Evolutionary conservation across 2,329 filamentous ascomycete species (phyloP).

Genomic region (Colletotrichum falcatum): DNA sequence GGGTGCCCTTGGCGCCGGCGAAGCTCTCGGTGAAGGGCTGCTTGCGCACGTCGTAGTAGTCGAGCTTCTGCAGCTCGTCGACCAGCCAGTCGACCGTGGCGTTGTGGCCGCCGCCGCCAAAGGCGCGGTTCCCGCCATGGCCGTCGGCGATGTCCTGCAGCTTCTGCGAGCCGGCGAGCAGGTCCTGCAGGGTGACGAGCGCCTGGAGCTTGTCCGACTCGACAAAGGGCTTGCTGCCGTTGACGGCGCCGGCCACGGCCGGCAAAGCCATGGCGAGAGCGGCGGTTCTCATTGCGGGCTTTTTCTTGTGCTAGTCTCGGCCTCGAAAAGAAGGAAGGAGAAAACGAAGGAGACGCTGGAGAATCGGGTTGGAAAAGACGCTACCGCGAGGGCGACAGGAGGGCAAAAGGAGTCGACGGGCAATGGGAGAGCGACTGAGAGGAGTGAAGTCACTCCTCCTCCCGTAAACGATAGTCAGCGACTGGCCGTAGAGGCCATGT

Average conservation of each 20-base stretch:
- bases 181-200: constrained; percentile 53
- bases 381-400: not conserved
- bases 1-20: constrained; percentile 48
- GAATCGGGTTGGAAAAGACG: not conserved
- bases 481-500: not conserved
- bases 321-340: too few species aligned
- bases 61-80: constrained; percentile 52
- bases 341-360: not conserved
- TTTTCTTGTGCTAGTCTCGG: not conserved
- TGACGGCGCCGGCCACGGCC: constrained; percentile 43
- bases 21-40: constrained; percentile 58
- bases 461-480: not conserved
- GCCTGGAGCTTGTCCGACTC: constrained; percentile 54
- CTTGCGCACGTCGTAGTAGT: constrained; percentile 58
- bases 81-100: constrained; percentile 59
- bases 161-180: constrained; percentile 58
- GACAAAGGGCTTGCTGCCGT: constrained; percentile 49
- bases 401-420: not conserved
- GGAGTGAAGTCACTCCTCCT: not conserved
- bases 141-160: constrained; percentile 59
- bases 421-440: not conserved
- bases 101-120: constrained; percentile 59
- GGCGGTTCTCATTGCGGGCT: constrained; percentile 40
- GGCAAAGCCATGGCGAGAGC: constrained; percentile 46
- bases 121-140: constrained; percentile 57